Evolutionary conservation across 148 eudicot genomes (phyloP).

Genomic region (Pharnaceum exiguum): DNA sequence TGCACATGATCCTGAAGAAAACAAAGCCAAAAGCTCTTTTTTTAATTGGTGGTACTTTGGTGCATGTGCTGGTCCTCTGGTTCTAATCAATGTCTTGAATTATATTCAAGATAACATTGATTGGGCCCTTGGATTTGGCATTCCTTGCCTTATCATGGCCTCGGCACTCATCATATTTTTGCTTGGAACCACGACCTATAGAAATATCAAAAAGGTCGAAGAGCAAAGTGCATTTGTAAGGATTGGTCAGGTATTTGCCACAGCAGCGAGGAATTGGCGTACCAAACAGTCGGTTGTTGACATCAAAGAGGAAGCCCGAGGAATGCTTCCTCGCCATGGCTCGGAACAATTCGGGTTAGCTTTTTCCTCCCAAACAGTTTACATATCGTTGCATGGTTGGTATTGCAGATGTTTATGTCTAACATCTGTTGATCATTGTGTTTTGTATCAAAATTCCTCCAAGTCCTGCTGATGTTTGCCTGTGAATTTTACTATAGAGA

Average conservation of each 20-base stretch:
- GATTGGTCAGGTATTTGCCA: slow-evolving; percentile 54
- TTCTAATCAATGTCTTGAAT: slow-evolving; percentile 31
- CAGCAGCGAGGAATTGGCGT: slow-evolving; percentile 51
- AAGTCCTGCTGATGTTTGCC: too few species aligned
- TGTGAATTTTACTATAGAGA: too few species aligned
- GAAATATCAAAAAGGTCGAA: slow-evolving; percentile 31
- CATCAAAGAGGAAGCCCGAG: slow-evolving; percentile 40
- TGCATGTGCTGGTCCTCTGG: slow-evolving; percentile 31
- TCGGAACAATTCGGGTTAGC: too few species aligned
- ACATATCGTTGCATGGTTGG: too few species aligned
- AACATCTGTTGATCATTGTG: too few species aligned
- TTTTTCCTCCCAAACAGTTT: too few species aligned
- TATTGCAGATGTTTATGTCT: background rate
- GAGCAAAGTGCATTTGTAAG: slow-evolving; percentile 54
- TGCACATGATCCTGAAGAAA: slow-evolving; percentile 47
- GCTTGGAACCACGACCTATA: slow-evolving; percentile 58
- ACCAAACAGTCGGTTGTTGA: slow-evolving; percentile 26
- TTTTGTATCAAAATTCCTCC: too few species aligned
- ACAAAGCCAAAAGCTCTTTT: slow-evolving; percentile 79
- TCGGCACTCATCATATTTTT: slow-evolving; percentile 50
- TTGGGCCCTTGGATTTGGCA: slow-evolving; percentile 91
- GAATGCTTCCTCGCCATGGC: slow-evolving; percentile 31
- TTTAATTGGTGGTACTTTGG: slow-evolving; percentile 87
- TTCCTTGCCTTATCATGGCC: slow-evolving; percentile 65
- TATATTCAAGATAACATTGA: slow-evolving; percentile 77